Evolutionary conservation across 768 basidiomycete genomes (phyloP), one percentile per base, ranked within the genome.

Genomic region (Mycena indigotica): DNA sequence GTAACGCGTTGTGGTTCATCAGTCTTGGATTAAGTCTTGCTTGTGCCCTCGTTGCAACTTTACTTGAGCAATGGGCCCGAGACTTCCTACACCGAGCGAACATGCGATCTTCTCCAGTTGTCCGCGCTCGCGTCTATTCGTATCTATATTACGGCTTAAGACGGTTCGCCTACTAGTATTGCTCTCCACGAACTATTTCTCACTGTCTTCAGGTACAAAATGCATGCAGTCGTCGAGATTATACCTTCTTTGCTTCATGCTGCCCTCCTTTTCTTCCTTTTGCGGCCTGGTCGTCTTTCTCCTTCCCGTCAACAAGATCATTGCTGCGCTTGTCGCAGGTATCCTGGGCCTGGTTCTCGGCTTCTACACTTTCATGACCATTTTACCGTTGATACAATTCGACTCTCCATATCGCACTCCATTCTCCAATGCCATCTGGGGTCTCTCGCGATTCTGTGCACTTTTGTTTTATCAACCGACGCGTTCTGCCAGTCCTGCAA

Each of bases 341-440:
- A 32, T 57, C 26, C 51, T 63, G 2, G 10, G 28, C 38, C 15
- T 56, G 6, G 52, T 41, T 29, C 23, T 28, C 3, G 29, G 19
- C 4, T 45, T 60, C 3, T 63, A 63, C 35, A 19, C 45, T 21
- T n/a, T 57, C 35, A 28, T 60, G 17, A 57, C 62, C 5, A 15
- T 63, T 32, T 44, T 63, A 19, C 62, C 62, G 4, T 21, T 60
- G 1, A 30, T 53, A 4, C 28, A 26, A 26, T 35, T 55, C 8
- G 55, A 63, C 29, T 57, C 53, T 40, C 62, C 62, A 10, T 60
- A 60, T 24, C 50, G 44, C 16, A 63, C 58, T 26, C 62, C 62
- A 12, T 29, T 63, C 3, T 56, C 62, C 12, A 32, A 23, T 10
- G 17, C 53, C 1, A 32, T 51, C 45, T 63, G 62, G 62, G 5